A percentile compares a stretch with the other conserved stretches of the same genome.
Evolutionary conservation across 2,329 filamentous ascomycete species (phyloP).

Genomic region (Microdochium trichocladiopsis): DNA sequence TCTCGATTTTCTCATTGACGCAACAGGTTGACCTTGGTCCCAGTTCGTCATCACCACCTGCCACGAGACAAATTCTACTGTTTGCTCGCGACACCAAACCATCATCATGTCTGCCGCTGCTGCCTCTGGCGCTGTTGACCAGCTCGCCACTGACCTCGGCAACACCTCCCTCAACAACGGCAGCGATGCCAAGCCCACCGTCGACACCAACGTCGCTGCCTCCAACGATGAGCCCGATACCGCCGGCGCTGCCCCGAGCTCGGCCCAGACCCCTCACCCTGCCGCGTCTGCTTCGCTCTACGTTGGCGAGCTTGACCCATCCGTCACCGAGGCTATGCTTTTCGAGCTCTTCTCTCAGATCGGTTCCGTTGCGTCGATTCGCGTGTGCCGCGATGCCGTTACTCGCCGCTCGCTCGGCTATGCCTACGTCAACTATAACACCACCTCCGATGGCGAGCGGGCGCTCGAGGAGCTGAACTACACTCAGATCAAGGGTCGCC

Average conservation of each 20-base stretch:
- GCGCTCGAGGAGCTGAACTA: constrained; percentile 99
- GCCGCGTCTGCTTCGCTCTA: constrained; percentile 97
- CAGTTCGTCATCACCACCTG: neutral
- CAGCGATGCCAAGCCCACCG: constrained; percentile 58
- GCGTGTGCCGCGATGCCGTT: constrained; percentile 98
- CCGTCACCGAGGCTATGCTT: constrained; percentile 99
- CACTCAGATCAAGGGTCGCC: constrained; percentile 96
- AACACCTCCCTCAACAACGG: constrained; percentile 63
- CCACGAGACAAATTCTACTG: constrained; percentile 7
- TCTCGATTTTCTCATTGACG: neutral
- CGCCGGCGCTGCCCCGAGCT: constrained; percentile 64
- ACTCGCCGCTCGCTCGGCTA: constrained; percentile 98
- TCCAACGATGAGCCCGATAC: constrained; percentile 53
- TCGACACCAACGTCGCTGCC: constrained; percentile 67
- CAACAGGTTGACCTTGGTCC: neutral
- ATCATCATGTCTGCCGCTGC: constrained; percentile 57
- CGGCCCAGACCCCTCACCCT: constrained; percentile 64
- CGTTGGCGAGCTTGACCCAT: constrained; percentile 95
- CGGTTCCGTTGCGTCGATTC: constrained; percentile 96
- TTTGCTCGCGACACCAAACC: constrained; percentile 14
- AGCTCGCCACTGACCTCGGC: constrained; percentile 72
- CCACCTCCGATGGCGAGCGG: constrained; percentile 91
- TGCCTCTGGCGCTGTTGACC: constrained; percentile 59
- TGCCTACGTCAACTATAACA: constrained; percentile 99
- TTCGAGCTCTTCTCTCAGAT: constrained; percentile 99